phyloP scores from a whole-genome alignment of 2,329 filamentous ascomycete species.

The Fusarium xylarioides region DNA sequence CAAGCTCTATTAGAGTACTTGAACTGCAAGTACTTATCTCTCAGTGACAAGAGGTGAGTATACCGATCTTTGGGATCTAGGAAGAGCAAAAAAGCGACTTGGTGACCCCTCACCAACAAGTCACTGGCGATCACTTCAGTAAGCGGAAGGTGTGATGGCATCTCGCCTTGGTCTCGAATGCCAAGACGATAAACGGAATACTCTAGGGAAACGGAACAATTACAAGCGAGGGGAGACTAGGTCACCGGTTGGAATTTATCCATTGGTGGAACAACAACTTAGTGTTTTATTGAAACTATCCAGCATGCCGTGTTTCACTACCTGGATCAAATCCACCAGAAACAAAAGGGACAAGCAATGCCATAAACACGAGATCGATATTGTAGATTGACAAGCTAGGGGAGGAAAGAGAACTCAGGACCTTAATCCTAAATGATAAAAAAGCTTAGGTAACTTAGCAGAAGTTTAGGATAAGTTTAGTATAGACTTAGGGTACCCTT shows the following conservation, averaged over 20 bases:
- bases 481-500: no score
- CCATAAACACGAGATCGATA: neutral
- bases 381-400: rapidly evolving
- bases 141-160: neutral
- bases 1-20: no score
- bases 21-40: neutral
- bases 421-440: no score
- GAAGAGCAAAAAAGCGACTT: neutral
- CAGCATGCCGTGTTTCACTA: neutral
- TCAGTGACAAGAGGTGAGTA: no score
- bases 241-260: neutral
- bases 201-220: neutral
- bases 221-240: neutral
- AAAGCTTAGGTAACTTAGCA: no score
- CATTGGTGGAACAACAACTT: constrained; percentile 6
- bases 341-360: neutral
- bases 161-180: neutral
- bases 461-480: no score
- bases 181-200: neutral
- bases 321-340: rapidly evolving
- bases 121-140: neutral
- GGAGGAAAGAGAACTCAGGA: no score
- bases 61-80: no score
- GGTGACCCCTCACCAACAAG: neutral
- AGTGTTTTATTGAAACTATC: neutral